Evolutionary conservation across 179 eudicot genomes (phyloP), one percentile per base, ranked within the genome.

Genomic region (Nepenthes alata): DNA sequence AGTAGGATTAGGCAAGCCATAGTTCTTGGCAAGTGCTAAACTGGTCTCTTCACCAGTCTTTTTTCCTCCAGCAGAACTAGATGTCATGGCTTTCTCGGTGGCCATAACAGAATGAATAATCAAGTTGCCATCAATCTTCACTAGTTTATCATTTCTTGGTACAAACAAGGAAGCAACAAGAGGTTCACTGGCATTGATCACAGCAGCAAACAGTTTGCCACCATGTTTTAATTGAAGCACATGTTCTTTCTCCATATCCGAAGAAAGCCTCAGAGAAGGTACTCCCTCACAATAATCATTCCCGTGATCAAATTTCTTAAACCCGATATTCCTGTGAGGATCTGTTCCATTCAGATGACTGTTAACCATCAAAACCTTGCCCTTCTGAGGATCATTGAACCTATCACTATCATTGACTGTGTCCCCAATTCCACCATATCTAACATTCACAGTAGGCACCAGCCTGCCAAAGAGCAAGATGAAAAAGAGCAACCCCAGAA

Each of bases 91-190:
- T 69, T 75, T 91, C 81, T 89, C 98, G 67, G 91, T 86, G 10
- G 96, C 96, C 57, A 91, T 75, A 59, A 91, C 77, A 14, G 98
- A 89, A 74, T 88, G 96, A 57, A 91, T 91, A 11, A 91, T 91
- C 89, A 91, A 78, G 61, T 91, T 91, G 11, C 98, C 98, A 74
- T 91, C 98, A 71, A 91, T 89, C 78, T 91, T 86, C 35, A 91
- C 96, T 66, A 91, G 75, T 80, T 84, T 91, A 73, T 91, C 95
- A 60, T 89, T 91, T 77, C 98, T 83, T 2, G 98, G 98, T 2
- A 91, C 96, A 82, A 82, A 88, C 69, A 91, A 59, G 0, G 96
- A 88, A 16, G 96, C 97, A 16, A 76, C 78, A 58, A 91, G 89
- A 56, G 89, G 85, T 68, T 81, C 85, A 71, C 83, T 84, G 11